Conservation (phyloP, 1,284 basidiomycete species). For the Ceratobasidium sp. region DNA sequence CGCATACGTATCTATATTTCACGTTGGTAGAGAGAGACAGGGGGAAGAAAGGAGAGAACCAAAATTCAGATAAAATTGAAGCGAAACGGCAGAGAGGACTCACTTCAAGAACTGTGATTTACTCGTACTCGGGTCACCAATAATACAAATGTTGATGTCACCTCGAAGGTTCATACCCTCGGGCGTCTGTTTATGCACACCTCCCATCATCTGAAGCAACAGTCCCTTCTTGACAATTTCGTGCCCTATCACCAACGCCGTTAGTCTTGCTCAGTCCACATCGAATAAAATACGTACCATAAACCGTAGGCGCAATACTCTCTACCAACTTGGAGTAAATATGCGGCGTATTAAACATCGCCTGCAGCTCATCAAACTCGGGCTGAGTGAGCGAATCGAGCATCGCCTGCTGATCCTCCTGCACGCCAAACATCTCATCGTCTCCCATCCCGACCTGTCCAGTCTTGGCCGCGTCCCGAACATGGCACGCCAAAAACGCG, state of each 20-base stretch:
- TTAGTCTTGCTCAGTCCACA: not conserved
- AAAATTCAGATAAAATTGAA: conserved; percentile 6
- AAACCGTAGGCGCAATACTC: conserved; percentile 97
- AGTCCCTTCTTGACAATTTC: conserved; percentile 99
- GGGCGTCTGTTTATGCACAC: conserved; percentile 95
- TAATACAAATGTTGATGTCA: conserved; percentile 98
- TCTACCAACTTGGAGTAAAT: conserved; percentile 94
- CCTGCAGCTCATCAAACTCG: conserved; percentile 93
- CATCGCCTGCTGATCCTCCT: conserved; percentile 75
- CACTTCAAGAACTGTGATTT: conserved; percentile 99
- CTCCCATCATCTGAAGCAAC: conserved; percentile 98
- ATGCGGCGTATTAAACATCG: conserved; percentile 92
- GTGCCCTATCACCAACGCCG: conserved; percentile 62
- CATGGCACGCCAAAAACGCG: conserved; percentile 98
- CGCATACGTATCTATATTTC: conserved; percentile 85
- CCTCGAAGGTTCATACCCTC: conserved; percentile 98
- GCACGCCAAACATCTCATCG: conserved; percentile 27
- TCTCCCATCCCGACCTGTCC: conserved; percentile 60
- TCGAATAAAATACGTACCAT: conserved; percentile 56
- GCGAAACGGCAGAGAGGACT: no score
- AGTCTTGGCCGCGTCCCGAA: conserved; percentile 77
- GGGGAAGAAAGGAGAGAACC: not conserved
- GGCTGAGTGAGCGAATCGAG: conserved; percentile 88
- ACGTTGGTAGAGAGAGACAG: not conserved
- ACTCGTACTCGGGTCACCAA: conserved; percentile 95